Conservation (phyloP, 371 early-diverging fungal genomes). For the Mortierella sp. region DNA sequence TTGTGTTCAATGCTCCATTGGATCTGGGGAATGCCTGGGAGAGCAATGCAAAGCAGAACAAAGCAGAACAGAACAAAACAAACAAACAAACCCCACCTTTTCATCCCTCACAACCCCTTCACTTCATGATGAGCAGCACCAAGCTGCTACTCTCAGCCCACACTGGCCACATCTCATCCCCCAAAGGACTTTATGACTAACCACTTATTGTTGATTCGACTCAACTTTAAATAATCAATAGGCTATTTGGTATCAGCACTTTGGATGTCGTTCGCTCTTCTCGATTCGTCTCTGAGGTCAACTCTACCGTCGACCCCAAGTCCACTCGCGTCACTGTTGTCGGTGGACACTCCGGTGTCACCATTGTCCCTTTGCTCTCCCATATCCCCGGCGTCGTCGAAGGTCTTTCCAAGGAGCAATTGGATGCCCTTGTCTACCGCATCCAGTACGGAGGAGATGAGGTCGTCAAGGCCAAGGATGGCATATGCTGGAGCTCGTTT, state of each 20-base stretch:
- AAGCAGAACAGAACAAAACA: not conserved
- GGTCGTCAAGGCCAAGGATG: conserved; percentile 96
- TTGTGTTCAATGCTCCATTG: not conserved
- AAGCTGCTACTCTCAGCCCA: not conserved
- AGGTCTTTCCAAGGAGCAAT: conserved; percentile 75
- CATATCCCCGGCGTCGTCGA: conserved; percentile 66
- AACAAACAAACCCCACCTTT: conserved; percentile 19
- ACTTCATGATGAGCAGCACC: not conserved
- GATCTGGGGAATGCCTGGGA: not conserved
- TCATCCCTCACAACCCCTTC: not conserved
- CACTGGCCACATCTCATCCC: not conserved
- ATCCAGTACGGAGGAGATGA: conserved; percentile 97
- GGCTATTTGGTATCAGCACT: conserved; percentile 90
- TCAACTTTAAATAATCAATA: conserved; percentile 27
- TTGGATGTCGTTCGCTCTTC: conserved; percentile 89
- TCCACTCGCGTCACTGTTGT: conserved; percentile 80
- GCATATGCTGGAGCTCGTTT: conserved; percentile 94
- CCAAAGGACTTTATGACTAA: conserved; percentile 1
- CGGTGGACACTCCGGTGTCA: conserved; percentile 93
- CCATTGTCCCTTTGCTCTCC: conserved; percentile 85
- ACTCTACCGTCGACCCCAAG: conserved; percentile 66
- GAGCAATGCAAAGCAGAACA: not conserved
- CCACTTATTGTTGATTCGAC: conserved; percentile 1
- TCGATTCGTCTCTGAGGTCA: conserved; percentile 81
- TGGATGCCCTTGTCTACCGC: conserved; percentile 81